Conservation (phyloP, 2,329 filamentous ascomycete genomes). For the Coniochaeta ligniaria region DNA sequence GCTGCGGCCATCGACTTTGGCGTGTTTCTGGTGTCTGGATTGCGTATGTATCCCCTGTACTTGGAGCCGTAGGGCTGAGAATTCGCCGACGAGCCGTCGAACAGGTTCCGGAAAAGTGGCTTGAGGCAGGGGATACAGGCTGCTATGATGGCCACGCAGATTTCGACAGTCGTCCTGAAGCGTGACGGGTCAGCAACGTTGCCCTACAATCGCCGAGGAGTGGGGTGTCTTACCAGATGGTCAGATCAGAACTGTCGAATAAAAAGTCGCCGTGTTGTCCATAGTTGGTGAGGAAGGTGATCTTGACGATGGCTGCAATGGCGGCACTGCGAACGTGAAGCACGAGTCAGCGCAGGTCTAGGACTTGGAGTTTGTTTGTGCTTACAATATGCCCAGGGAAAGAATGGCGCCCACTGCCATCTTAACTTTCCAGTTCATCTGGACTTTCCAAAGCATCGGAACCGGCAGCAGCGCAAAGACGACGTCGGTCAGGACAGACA, state of each 20-base stretch:
- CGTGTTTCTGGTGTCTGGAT: constrained; percentile 1
- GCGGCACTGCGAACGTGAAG: constrained; percentile 6
- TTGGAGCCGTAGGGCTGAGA: constrained; percentile 9
- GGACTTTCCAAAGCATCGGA: constrained; percentile 20
- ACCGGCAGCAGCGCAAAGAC: constrained; percentile 19
- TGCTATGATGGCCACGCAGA: constrained; percentile 19
- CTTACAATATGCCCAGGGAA: constrained; percentile 17
- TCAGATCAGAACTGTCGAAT: constrained; percentile 18
- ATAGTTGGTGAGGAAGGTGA: constrained; percentile 15
- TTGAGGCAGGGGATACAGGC: constrained; percentile 18
- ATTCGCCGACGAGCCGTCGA: constrained; percentile 23
- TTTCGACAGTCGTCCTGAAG: constrained; percentile 18
- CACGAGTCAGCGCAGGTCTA: not conserved
- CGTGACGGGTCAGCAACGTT: too few species aligned
- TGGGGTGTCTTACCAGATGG: constrained; percentile 15
- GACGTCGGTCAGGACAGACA: constrained; percentile 19
- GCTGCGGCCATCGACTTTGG: not conserved
- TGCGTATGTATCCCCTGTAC: constrained; percentile 9
- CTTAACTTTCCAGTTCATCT: constrained; percentile 19
- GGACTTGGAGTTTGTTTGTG: not conserved
- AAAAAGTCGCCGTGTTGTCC: constrained; percentile 19
- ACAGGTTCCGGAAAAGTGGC: constrained; percentile 13
- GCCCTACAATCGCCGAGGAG: too few species aligned
- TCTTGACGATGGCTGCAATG: constrained; percentile 18
- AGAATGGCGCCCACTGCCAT: constrained; percentile 16